Base-by-base conservation (phyloP, 2,329 filamentous ascomycete species). In the Parastagonospora avenae region DNA sequence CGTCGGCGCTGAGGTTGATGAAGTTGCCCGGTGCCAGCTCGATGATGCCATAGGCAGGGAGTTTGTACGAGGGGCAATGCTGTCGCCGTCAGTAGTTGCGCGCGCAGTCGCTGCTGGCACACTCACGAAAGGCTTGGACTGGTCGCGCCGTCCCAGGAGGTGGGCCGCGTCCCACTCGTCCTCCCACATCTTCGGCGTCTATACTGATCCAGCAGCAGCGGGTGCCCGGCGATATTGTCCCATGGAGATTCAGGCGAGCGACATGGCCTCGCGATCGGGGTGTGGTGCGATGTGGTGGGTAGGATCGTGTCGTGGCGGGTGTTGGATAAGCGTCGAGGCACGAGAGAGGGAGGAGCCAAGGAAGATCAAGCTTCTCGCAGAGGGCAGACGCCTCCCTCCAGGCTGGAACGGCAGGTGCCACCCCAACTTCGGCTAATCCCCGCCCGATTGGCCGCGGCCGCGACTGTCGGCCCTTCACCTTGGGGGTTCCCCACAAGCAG, bases 61-160 rank as follows among this genome's bases (percentile, higher is more conserved):
- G 77, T 19, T 82, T 80, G 64, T 86, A 84, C 27, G 85, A 84
- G 15, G 83, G 85, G 65, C 86, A 89, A 60, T 82, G 80, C 57
- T 82, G 68, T 52, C 33, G 41, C 31, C 15, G 14, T 37, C 19
- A 2, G 42, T n/a, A 11, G 42, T 28, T n/a, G 30, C 7, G 36
- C 27, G 29, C 28, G 32, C 11, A 14, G 50, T 42, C 19, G 50
- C 30, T 40, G 46, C 39, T 37, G 57, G 35, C 44, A 35, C 57
- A 67, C 70, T 62, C 62, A 73, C 70, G 46, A 60, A 70, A 54
- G 67, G 58, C 46, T 60, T 52, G 58, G 61, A 67, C 57, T 59
- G 53, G 54, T 70, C 68, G 52, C 68, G 64, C 50, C 55, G 57
- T 44, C 51, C 52, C 48, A 59, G 53, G 55, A 59, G 52, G 45